Conservation (phyloP, 345 rosid genomes). For the Eutrema japonicum region DNA sequence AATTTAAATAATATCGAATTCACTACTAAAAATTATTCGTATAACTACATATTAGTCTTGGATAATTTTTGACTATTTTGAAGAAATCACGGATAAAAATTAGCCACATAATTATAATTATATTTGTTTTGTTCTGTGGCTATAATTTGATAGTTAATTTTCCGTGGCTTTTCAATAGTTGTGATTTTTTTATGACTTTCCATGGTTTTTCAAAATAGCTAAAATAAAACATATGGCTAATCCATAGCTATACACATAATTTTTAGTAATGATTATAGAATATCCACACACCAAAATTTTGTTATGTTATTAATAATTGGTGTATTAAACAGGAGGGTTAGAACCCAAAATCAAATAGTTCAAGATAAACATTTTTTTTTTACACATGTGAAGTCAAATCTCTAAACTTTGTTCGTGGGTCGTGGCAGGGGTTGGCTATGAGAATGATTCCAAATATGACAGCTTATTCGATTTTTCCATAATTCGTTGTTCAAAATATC, state of each 20-base stretch:
- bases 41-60: too few species aligned
- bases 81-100: too few species aligned
- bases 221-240: too few species aligned
- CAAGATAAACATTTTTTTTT: background rate
- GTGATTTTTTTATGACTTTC: too few species aligned
- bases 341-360: constrained; percentile 19
- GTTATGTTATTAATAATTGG: background rate
- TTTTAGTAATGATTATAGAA: background rate
- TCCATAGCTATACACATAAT: too few species aligned
- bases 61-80: too few species aligned
- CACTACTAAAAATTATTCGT: too few species aligned
- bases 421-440: constrained; percentile 19
- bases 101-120: too few species aligned
- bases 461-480: constrained; percentile 16
- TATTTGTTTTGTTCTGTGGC: too few species aligned
- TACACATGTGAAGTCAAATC: constrained; percentile 17
- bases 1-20: background rate
- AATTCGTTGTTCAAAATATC: constrained; percentile 5
- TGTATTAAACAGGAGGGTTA: constrained; percentile 1
- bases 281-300: background rate
- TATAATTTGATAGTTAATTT: too few species aligned
- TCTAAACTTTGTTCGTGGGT: constrained; percentile 9
- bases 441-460: constrained; percentile 30
- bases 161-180: too few species aligned
- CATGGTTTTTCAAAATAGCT: too few species aligned